Percentiles rank a stretch among this genome's conserved stretches.
phyloP scores from a whole-genome alignment of 2,329 filamentous ascomycete species.

The Penicillium sp. region DNA sequence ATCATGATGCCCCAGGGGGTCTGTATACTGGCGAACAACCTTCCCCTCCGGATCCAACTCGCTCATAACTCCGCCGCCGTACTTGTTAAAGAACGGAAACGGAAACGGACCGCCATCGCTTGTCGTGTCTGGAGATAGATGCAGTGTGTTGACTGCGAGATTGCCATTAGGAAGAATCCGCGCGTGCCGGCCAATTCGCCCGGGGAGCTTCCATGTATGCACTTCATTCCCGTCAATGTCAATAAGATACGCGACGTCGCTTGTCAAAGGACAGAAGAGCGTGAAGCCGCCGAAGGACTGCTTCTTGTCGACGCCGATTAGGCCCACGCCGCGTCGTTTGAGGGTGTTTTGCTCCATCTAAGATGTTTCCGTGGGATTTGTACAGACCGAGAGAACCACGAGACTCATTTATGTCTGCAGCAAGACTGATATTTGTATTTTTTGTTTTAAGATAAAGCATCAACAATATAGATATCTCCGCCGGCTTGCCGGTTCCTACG shows the following conservation, averaged over 20 bases:
- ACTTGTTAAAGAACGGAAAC: slow-evolving; percentile 46
- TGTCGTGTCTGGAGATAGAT: slow-evolving; percentile 25
- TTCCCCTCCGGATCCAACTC: slow-evolving; percentile 38
- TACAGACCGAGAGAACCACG: too few species aligned
- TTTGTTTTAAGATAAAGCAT: background rate
- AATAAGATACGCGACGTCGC: slow-evolving; percentile 37
- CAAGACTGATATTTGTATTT: too few species aligned
- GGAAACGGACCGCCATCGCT: slow-evolving; percentile 26
- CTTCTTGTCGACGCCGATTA: slow-evolving; percentile 36
- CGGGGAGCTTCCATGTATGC: slow-evolving; percentile 42
- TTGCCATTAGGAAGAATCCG: slow-evolving; percentile 44
- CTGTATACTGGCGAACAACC: slow-evolving; percentile 37
- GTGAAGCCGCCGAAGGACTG: slow-evolving; percentile 39
- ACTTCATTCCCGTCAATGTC: slow-evolving; percentile 41
- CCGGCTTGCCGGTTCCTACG: slow-evolving; percentile 3
- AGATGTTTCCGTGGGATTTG: too few species aligned
- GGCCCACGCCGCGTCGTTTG: slow-evolving; percentile 38
- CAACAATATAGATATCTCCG: background rate
- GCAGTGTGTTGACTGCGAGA: slow-evolving; percentile 43
- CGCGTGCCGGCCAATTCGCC: slow-evolving; percentile 41
- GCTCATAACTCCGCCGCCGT: slow-evolving; percentile 45
- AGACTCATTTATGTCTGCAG: too few species aligned
- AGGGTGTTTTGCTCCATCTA: slow-evolving; percentile 45
- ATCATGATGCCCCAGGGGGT: slow-evolving; percentile 45
- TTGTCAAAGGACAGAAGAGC: slow-evolving; percentile 42